These are phyloP conservation scores for Moelleriella libera DNA, from an alignment of 2,329 filamentous ascomycete species.

Conservation along the genomic window DNA sequence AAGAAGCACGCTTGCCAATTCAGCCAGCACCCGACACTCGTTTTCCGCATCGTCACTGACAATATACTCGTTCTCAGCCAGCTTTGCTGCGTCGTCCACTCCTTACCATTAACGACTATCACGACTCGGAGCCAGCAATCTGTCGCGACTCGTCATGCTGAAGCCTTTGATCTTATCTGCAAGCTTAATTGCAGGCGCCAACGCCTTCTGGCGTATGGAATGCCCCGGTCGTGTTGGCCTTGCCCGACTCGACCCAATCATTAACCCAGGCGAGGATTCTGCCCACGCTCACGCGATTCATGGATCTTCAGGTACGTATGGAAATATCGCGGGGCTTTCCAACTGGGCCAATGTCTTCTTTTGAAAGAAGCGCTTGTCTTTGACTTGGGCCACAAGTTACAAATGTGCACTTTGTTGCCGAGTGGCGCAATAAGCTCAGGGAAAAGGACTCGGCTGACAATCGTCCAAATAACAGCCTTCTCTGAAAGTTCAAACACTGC, in stretches of 20 bases:
- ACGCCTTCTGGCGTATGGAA: constrained; percentile 83
- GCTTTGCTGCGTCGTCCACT: constrained; percentile 14
- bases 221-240: constrained; percentile 58
- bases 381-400: background rate
- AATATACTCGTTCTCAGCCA: background rate
- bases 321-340: background rate
- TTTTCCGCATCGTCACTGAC: background rate
- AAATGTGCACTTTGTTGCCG: too few relatives aligned
- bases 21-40: too few relatives aligned
- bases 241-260: constrained; percentile 64
- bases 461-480: constrained; percentile 39
- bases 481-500: constrained; percentile 39
- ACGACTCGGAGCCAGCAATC: background rate
- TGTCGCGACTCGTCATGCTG: constrained; percentile 14
- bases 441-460: background rate
- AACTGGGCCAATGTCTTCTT: background rate
- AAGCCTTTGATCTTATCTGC: constrained; percentile 18
- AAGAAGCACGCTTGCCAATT: too few relatives aligned
- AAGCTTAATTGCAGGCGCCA: constrained; percentile 22
- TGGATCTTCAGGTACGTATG: constrained; percentile 57
- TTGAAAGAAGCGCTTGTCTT: background rate
- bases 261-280: constrained; percentile 44
- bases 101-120: constrained; percentile 9
- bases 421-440: too few relatives aligned
- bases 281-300: constrained; percentile 62